phyloP scores from a whole-genome alignment of 164 flowering plant species.

The Macadamia integrifolia region DNA sequence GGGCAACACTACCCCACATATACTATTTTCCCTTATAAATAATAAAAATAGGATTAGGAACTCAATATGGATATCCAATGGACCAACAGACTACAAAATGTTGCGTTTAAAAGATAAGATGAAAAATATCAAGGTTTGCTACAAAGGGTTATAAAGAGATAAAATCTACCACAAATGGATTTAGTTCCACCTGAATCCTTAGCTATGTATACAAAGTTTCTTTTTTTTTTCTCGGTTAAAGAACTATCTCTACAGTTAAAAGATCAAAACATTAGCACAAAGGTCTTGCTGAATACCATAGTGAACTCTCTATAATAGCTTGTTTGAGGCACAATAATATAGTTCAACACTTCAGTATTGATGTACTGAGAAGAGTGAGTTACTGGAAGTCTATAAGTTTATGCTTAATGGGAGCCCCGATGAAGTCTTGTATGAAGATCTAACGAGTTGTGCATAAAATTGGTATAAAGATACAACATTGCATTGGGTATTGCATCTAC shows the following conservation, averaged over 20 bases:
- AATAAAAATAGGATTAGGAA: no score
- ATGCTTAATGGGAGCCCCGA: slow-evolving; percentile 91
- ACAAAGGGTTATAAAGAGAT: slow-evolving; percentile 42
- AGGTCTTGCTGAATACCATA: slow-evolving; percentile 66
- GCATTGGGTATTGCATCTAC: slow-evolving; percentile 79
- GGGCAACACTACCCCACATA: no score
- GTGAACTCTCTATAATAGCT: slow-evolving; percentile 73
- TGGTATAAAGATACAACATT: slow-evolving; percentile 65
- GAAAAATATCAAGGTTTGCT: no score
- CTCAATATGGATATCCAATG: no score
- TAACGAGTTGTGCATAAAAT: slow-evolving; percentile 14
- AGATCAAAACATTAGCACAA: slow-evolving; percentile 53
- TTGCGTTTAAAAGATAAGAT: no score
- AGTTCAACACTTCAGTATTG: slow-evolving; percentile 81
- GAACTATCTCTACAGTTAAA: slow-evolving; percentile 23
- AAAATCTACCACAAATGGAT: slow-evolving; percentile 27
- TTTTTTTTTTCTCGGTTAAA: slow-evolving; percentile 8
- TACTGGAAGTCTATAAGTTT: slow-evolving; percentile 81
- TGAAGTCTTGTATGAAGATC: slow-evolving; percentile 45
- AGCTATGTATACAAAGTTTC: slow-evolving; percentile 25
- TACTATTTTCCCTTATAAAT: no score
- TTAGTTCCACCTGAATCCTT: slow-evolving; percentile 21
- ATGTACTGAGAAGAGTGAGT: slow-evolving; percentile 79
- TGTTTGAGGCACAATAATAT: slow-evolving; percentile 80
- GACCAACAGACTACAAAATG: no score